A percentile compares a stretch with the other conserved stretches of the same genome.
These are phyloP conservation scores for Akanthomyces muscarius DNA, from an alignment of 2,329 filamentous ascomycete species.

Conservation along the genomic window DNA sequence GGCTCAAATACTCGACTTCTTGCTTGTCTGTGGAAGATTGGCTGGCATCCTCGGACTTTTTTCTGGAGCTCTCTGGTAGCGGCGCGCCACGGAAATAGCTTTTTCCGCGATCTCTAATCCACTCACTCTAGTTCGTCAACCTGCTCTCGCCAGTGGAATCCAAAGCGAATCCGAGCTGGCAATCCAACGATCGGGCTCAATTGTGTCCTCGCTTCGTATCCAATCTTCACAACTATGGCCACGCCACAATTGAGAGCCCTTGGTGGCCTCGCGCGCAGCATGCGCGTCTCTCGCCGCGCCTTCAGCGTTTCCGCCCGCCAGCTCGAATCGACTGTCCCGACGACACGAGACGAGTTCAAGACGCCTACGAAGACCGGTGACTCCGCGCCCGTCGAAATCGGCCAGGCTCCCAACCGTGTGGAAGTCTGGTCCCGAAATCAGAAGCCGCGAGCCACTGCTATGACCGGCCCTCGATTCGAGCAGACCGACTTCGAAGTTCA, in stretches of 20 bases:
- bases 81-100: conserved; percentile 12
- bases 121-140: conserved; percentile 18
- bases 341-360: conserved; percentile 34
- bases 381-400: conserved; percentile 44
- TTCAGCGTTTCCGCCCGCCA: conserved; percentile 47
- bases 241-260: conserved; percentile 45
- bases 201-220: not conserved
- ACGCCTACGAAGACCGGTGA: conserved; percentile 42
- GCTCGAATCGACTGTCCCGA: conserved; percentile 41
- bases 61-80: conserved; percentile 6
- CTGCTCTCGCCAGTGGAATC: conserved; percentile 3
- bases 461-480: conserved; percentile 93
- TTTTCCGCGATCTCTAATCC: conserved; percentile 20
- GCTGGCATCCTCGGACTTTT: conserved; percentile 16
- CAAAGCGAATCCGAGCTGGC: conserved; percentile 1
- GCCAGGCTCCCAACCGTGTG: conserved; percentile 83
- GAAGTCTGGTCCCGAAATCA: conserved; percentile 84
- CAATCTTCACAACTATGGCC: conserved; percentile 34
- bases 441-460: conserved; percentile 73
- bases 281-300: conserved; percentile 42
- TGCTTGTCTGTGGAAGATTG: not conserved
- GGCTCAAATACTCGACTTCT: not conserved
- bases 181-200: conserved; percentile 3
- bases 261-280: conserved; percentile 40
- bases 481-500: conserved; percentile 91